Evolutionary conservation across 2,329 filamentous ascomycete genomes (phyloP), one percentile per base, ranked within the genome.

Genomic region (Hysterium pulicare): DNA sequence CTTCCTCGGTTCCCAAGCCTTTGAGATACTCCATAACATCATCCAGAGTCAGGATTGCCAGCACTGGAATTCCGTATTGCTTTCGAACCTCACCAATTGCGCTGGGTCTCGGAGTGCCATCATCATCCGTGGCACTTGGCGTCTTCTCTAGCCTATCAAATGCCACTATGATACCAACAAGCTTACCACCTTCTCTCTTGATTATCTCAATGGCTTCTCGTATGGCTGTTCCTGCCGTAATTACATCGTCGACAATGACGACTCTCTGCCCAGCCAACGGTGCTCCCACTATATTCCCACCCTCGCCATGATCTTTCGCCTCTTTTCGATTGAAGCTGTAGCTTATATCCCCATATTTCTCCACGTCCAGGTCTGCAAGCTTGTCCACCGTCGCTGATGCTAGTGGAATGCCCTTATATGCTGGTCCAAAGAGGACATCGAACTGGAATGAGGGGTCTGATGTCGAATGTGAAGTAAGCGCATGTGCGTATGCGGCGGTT

Each of bases 291-390:
- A 97, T 95, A 64, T 81, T 86, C 33, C 93, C 91, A 24, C 91
- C 91, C 71, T 98, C 93, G 33, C 93, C 91, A 67, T 97, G 91
- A 61, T 89, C 87, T 75, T 97, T 97, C 59, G 84, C 87, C 72
- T 97, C 93, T 72, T 97, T 97, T 61, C 93, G 82, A 71, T 97
- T 94, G 72, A 95, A 97, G 24, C 83, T 84, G 72, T 95, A 97
- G 61, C 84, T 87, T 44, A 87, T 76, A 33, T 77, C 70, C 42
- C 80, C 81, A 69, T 86, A 93, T 48, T 76, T 79, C 38, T 72
- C 69, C 15, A 79, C 72, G 49, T 88, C 82, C 9, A 90, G 71
- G 58, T 83, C 78, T 40, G 81, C 81, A 10, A 97, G 79, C 66
- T 90, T 86, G 62, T 87, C 80, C 28, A 84, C 78, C 13, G 89